phyloP scores from a whole-genome alignment of 495 filamentous ascomycete species.

The Xylaria cubensis region DNA sequence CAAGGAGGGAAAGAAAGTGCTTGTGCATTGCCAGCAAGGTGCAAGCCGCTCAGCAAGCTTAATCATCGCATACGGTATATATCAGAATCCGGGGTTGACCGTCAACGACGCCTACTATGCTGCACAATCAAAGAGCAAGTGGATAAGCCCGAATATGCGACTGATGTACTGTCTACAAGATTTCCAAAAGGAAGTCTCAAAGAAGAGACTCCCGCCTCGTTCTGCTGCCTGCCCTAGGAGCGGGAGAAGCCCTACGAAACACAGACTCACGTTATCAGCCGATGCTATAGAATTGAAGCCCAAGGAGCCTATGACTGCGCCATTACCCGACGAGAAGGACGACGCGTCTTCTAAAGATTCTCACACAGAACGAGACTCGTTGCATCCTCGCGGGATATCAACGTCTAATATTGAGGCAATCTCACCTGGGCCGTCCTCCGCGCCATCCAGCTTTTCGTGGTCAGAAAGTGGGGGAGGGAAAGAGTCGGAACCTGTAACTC shows the following conservation, averaged over 20 bases:
- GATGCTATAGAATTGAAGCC: conserved; percentile 53
- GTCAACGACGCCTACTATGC: conserved; percentile 94
- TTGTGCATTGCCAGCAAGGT: conserved; percentile 95
- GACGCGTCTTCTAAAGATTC: conserved; percentile 26
- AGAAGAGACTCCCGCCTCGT: conserved; percentile 51
- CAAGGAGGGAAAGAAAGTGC: conserved; percentile 79
- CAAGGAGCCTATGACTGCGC: conserved; percentile 59
- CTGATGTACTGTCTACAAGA: conserved; percentile 97
- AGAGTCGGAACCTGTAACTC: conserved; percentile 39
- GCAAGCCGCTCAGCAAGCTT: conserved; percentile 96
- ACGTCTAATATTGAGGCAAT: conserved; percentile 53
- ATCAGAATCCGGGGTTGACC: conserved; percentile 82
- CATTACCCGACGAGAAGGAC: conserved; percentile 54
- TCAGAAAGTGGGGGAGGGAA: conserved; percentile 52
- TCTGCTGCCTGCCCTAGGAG: conserved; percentile 54
- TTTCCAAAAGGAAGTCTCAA: conserved; percentile 74
- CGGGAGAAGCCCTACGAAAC: conserved; percentile 55
- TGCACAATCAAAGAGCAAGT: conserved; percentile 87
- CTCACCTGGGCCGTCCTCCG: conserved; percentile 64
- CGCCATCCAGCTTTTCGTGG: conserved; percentile 61
- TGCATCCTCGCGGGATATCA: conserved; percentile 48
- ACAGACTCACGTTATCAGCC: conserved; percentile 59
- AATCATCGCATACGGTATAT: conserved; percentile 95
- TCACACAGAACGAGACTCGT: conserved; percentile 41
- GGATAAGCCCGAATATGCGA: conserved; percentile 99